Evolutionary conservation across 2,329 filamentous ascomycete species (phyloP).

Genomic region (Colletotrichum eleusines): DNA sequence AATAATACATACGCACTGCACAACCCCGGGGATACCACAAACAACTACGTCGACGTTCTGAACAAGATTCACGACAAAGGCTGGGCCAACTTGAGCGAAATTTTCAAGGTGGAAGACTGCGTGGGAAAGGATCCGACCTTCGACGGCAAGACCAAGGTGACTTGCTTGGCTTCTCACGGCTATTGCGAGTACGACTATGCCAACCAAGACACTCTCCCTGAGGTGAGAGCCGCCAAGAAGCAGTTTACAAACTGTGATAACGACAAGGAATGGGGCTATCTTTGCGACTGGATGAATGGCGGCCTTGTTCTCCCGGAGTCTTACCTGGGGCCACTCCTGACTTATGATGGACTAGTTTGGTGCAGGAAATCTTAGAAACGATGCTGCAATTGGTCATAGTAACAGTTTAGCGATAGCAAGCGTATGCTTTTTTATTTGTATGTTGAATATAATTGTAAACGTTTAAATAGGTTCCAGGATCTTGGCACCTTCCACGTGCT

Average conservation of each 20-base stretch:
- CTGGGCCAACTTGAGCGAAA: constrained; percentile 45
- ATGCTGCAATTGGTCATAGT: neutral
- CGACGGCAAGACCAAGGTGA: constrained; percentile 42
- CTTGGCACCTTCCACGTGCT: neutral
- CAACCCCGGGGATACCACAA: constrained; percentile 44
- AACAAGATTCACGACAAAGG: constrained; percentile 44
- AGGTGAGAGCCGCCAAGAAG: constrained; percentile 20
- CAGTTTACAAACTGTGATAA: constrained; percentile 46
- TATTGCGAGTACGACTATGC: constrained; percentile 45
- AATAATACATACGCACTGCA: constrained; percentile 46
- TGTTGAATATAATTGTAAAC: too few species aligned
- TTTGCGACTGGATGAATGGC: constrained; percentile 43
- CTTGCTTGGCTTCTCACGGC: constrained; percentile 45
- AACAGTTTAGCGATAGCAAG: neutral
- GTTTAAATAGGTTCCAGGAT: neutral
- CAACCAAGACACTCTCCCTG: neutral
- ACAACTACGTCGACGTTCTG: constrained; percentile 44
- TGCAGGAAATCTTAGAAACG: constrained; percentile 9
- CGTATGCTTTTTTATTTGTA: neutral
- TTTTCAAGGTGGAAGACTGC: constrained; percentile 46
- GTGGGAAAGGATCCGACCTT: constrained; percentile 43
- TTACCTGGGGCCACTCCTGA: constrained; percentile 45
- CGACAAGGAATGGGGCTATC: constrained; percentile 42
- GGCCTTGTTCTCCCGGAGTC: constrained; percentile 44
- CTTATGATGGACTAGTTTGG: neutral